Evolutionary conservation across 768 basidiomycete genomes (phyloP).

Genomic region (Boletus bicolor): DNA sequence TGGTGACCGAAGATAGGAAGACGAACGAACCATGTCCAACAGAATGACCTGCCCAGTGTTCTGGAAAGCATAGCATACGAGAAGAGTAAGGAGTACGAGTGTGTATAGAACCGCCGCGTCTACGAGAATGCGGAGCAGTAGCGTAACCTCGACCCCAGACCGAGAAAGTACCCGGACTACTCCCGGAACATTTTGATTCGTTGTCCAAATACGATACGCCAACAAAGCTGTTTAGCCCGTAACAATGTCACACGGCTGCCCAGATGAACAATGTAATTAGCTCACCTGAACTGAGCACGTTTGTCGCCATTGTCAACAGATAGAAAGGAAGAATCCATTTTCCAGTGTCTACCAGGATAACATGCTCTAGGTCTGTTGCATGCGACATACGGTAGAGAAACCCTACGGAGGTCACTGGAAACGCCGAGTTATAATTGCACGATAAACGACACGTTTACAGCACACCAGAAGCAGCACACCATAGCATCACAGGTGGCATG

Average conservation of each 20-base stretch:
- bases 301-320: conserved; percentile 19
- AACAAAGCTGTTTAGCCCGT: conserved; percentile 6
- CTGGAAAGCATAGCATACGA: conserved; percentile 10
- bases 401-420: conserved; percentile 9
- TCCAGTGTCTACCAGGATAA: neutral
- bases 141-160: neutral
- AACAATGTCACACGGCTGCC: neutral
- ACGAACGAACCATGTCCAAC: conserved; percentile 20
- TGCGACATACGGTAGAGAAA: conserved; percentile 3
- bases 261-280: neutral
- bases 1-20: neutral
- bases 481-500: conserved; percentile 12
- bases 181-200: conserved; percentile 3
- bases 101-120: conserved; percentile 18
- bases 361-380: neutral
- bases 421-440: neutral
- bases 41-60: conserved; percentile 11
- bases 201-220: conserved; percentile 18
- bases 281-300: conserved; percentile 22
- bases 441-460: neutral
- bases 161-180: conserved; percentile 11
- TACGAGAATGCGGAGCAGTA: conserved; percentile 16
- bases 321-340: conserved; percentile 18
- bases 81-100: conserved; percentile 9
- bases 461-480: conserved; percentile 19